phyloP scores from a whole-genome alignment of 345 rosid species.

The Balakata baccata region DNA sequence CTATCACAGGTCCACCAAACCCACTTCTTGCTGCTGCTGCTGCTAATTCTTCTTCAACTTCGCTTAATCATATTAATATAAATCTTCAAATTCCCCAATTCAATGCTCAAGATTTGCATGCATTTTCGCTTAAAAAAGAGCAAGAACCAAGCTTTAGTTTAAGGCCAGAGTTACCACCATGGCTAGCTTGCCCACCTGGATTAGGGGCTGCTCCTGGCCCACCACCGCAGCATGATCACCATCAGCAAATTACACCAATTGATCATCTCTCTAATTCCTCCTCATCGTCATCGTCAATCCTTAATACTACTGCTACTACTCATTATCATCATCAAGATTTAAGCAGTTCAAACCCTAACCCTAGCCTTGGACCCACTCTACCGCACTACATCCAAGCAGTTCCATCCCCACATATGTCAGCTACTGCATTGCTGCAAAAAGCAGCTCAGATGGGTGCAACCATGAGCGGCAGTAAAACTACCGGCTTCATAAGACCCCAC shows the following conservation, averaged over 20 bases:
- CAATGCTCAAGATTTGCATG: slow-evolving; percentile 34
- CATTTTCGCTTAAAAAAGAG: slow-evolving; percentile 51
- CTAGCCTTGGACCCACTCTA: slow-evolving; percentile 41
- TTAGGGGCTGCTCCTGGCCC: slow-evolving; percentile 22
- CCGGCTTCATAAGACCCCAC: slow-evolving; percentile 33
- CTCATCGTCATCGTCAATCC: no score
- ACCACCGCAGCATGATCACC: slow-evolving; percentile 27
- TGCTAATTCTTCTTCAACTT: slow-evolving; percentile 3
- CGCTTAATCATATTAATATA: slow-evolving; percentile 2
- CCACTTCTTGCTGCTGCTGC: slow-evolving; percentile 13
- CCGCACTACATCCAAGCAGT: slow-evolving; percentile 26
- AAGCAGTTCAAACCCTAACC: slow-evolving; percentile 53
- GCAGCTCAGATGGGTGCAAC: slow-evolving; percentile 81
- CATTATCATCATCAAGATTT: slow-evolving; percentile 26
- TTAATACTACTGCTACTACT: background rate
- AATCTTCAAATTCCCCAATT: slow-evolving; percentile 42
- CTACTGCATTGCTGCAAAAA: slow-evolving; percentile 84
- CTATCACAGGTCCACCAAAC: slow-evolving; percentile 27
- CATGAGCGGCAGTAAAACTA: slow-evolving; percentile 31
- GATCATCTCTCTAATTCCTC: no score
- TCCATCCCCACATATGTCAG: slow-evolving; percentile 64
- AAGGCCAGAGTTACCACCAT: slow-evolving; percentile 46
- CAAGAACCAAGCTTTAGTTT: slow-evolving; percentile 30
- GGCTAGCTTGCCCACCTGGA: slow-evolving; percentile 45
- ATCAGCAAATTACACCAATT: slow-evolving; percentile 2